A percentile compares a stretch with the other conserved stretches of the same genome.
Conservation (phyloP, 139 green algal genomes). For the Monoraphidium neglectum region DNA sequence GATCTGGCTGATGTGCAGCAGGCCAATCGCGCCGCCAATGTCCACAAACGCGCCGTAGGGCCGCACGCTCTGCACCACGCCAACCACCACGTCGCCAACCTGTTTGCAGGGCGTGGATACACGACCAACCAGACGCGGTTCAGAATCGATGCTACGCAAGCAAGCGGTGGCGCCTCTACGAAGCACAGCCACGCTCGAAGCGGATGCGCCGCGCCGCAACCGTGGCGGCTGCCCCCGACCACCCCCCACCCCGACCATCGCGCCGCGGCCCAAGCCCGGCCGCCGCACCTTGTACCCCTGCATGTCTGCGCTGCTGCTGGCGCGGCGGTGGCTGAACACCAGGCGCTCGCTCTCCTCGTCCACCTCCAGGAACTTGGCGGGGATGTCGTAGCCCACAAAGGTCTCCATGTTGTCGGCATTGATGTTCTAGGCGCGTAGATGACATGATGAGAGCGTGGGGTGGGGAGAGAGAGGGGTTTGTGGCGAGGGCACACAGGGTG, state of each 20-base stretch:
- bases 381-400: conserved; percentile 76
- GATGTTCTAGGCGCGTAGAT: conserved; percentile 41
- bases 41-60: conserved; percentile 98
- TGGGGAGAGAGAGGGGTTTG: too few species aligned
- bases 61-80: conserved; percentile 88
- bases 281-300: conserved; percentile 24
- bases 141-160: too few species aligned
- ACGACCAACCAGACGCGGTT: too few species aligned
- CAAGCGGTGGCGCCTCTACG: too few species aligned
- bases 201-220: too few species aligned
- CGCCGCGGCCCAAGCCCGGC: too few species aligned
- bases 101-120: too few species aligned
- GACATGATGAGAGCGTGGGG: too few species aligned
- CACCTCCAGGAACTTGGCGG: conserved; percentile 94
- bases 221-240: too few species aligned
- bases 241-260: too few species aligned
- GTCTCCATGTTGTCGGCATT: conserved; percentile 66
- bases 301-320: conserved; percentile 16
- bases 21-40: conserved; percentile 87
- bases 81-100: conserved; percentile 93
- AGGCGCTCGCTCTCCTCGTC: conserved; percentile 88
- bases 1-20: conserved; percentile 99
- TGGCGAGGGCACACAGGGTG: too few species aligned
- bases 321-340: conserved; percentile 84
- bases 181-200: too few species aligned